Evolutionary conservation across 345 rosid genomes (phyloP).

Genomic region (Kernera saxatilis): DNA sequence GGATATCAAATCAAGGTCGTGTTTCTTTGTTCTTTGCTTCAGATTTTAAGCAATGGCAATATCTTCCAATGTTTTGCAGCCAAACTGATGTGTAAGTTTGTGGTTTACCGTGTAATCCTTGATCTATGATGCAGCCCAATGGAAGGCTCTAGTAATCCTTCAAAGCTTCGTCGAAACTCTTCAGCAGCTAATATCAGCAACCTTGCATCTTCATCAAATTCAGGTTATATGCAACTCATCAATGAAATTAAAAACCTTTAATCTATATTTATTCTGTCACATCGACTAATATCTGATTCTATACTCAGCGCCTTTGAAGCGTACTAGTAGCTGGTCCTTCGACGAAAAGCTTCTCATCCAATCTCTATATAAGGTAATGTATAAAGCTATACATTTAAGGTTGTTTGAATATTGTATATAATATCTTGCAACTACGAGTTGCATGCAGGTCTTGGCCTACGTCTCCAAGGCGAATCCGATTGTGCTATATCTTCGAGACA

Average conservation of each 20-base stretch:
- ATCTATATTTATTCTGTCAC: background rate
- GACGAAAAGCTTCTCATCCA: slow-evolving; percentile 85
- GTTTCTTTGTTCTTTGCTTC: background rate
- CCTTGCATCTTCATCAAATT: slow-evolving; percentile 42
- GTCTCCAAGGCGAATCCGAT: slow-evolving; percentile 74
- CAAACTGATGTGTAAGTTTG: background rate
- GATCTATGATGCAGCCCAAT: slow-evolving; percentile 33
- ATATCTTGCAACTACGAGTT: background rate
- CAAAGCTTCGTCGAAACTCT: slow-evolving; percentile 62
- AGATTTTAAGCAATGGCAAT: background rate
- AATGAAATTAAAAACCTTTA: background rate
- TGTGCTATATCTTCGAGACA: slow-evolving; percentile 79
- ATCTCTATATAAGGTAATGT: slow-evolving; percentile 68
- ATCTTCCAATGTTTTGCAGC: background rate
- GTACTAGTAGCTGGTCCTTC: slow-evolving; percentile 67
- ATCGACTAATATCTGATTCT: background rate
- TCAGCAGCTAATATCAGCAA: slow-evolving; percentile 64
- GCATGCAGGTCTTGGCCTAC: slow-evolving; percentile 72
- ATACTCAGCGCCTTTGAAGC: slow-evolving; percentile 51
- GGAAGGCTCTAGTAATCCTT: slow-evolving; percentile 44
- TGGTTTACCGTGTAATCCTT: background rate
- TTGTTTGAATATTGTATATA: background rate
- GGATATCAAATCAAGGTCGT: slow-evolving; percentile 59
- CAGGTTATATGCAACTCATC: slow-evolving; percentile 43
- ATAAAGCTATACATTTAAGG: background rate